Evolutionary conservation across 371 early-diverging fungal species (phyloP).

Genomic region (Haplosporangium sp.): DNA sequence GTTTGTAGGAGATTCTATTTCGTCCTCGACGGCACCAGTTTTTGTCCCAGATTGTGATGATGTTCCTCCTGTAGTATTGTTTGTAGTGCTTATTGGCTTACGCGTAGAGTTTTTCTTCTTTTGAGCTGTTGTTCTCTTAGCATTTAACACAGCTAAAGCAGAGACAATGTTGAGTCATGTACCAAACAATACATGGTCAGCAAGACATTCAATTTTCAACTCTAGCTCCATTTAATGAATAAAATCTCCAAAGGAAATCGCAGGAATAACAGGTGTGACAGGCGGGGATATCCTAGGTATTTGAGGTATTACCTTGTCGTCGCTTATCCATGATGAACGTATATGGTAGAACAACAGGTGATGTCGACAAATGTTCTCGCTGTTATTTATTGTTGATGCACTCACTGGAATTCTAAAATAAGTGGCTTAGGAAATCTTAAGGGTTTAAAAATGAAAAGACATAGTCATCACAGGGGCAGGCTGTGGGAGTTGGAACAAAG

Average conservation of each 20-base stretch:
- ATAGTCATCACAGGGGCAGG: too few species aligned
- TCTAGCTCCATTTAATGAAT: neutral
- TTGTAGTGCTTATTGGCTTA: slow-evolving; percentile 16
- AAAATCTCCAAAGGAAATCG: neutral
- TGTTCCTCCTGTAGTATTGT: neutral
- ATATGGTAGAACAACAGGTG: neutral
- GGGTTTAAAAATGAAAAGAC: neutral
- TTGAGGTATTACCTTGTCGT: slow-evolving; percentile 40
- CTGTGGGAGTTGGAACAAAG: too few species aligned
- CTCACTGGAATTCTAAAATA: neutral
- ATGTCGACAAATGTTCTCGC: neutral
- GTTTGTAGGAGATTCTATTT: slow-evolving; percentile 17
- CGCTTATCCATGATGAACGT: slow-evolving; percentile 39
- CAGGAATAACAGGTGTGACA: neutral
- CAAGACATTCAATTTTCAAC: neutral
- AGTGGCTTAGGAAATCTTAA: slow-evolving; percentile 1
- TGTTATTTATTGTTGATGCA: slow-evolving; percentile 3
- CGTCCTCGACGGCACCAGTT: neutral
- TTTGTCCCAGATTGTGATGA: neutral
- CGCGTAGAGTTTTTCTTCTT: slow-evolving; percentile 39
- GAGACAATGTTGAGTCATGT: neutral
- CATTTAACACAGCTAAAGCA: slow-evolving; percentile 41
- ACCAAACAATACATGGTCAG: neutral
- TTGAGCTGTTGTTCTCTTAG: slow-evolving; percentile 42
- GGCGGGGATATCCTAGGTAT: neutral